A percentile compares a stretch with the other conserved stretches of the same genome.
Conservation (phyloP, 73 alveolate genomes). For the Paramecium biaurelia region DNA sequence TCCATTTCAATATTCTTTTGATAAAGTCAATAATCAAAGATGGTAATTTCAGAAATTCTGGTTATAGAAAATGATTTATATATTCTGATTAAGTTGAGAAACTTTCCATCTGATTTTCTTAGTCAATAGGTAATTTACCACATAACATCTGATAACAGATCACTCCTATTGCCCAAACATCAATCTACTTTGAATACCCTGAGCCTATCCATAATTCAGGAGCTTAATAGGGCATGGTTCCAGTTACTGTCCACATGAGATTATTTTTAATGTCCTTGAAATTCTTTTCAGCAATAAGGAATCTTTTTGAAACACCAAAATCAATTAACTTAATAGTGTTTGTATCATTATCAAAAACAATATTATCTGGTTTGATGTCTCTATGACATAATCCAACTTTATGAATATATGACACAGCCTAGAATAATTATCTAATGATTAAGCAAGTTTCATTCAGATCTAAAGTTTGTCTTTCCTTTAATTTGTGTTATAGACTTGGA, state of each 20-base stretch:
- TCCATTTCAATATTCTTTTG: slow-evolving; percentile 22
- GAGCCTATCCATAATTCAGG: slow-evolving; percentile 86
- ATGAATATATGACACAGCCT: slow-evolving; percentile 48
- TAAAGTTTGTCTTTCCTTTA: not conserved
- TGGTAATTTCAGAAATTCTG: not conserved
- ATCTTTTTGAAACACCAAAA: slow-evolving; percentile 60
- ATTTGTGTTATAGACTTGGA: not conserved
- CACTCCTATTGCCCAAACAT: slow-evolving; percentile 93
- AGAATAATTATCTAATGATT: slow-evolving; percentile 39
- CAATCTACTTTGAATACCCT: slow-evolving; percentile 85
- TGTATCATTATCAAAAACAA: slow-evolving; percentile 36
- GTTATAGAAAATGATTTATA: not conserved
- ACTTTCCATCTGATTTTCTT: slow-evolving; percentile 38
- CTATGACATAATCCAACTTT: slow-evolving; percentile 62
- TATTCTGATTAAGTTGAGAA: not conserved
- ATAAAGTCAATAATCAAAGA: not conserved
- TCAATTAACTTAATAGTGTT: slow-evolving; percentile 54
- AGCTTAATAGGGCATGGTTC: slow-evolving; percentile 90
- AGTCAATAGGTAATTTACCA: slow-evolving; percentile 64
- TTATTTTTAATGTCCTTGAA: not conserved
- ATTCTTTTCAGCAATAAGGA: not conserved
- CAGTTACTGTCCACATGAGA: slow-evolving; percentile 69
- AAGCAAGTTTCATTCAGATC: not conserved
- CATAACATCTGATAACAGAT: slow-evolving; percentile 58
- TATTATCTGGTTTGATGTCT: slow-evolving; percentile 65